Percentiles rank a stretch among this genome's conserved stretches.
phyloP scores from a whole-genome alignment of 2,329 filamentous ascomycete genomes.

The Aspergillus amoenus region DNA sequence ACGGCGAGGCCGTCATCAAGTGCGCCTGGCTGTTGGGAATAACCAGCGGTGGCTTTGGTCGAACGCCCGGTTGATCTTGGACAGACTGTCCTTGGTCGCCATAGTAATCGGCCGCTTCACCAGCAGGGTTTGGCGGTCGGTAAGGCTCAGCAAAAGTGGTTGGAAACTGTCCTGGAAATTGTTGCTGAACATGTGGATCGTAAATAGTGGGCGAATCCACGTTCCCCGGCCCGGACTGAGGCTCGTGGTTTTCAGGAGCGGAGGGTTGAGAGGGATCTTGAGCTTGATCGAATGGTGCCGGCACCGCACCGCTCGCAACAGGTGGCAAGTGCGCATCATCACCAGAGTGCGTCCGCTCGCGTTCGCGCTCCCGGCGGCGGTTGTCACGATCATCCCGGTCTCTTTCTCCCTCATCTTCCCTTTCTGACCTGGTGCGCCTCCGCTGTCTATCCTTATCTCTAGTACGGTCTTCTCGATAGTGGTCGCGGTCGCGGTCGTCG shows the following conservation, averaged over 20 bases:
- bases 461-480: slow-evolving; percentile 17
- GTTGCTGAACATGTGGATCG: slow-evolving; percentile 53
- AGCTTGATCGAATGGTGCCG: slow-evolving; percentile 16
- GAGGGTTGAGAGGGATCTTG: background rate
- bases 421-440: slow-evolving; percentile 17
- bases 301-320: slow-evolving; percentile 17
- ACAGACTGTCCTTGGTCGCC: slow-evolving; percentile 63
- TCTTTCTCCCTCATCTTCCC: slow-evolving; percentile 20
- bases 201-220: slow-evolving; percentile 26
- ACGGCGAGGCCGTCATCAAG: slow-evolving; percentile 53
- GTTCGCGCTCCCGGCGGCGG: slow-evolving; percentile 26
- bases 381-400: slow-evolving; percentile 5
- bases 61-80: slow-evolving; percentile 58
- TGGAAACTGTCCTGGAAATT: slow-evolving; percentile 61
- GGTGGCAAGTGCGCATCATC: slow-evolving; percentile 29
- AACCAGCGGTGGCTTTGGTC: slow-evolving; percentile 53
- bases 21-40: slow-evolving; percentile 58
- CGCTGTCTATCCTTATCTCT: background rate
- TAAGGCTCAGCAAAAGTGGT: slow-evolving; percentile 46
- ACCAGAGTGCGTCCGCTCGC: slow-evolving; percentile 30
- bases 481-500: slow-evolving; percentile 14
- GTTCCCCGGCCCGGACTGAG: slow-evolving; percentile 23
- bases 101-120: slow-evolving; percentile 62
- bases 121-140: slow-evolving; percentile 48
- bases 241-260: slow-evolving; percentile 15